Evolutionary conservation across 441 rosid genomes (phyloP), one percentile per base, ranked within the genome.

Genomic region (Eutrema salsugineum): DNA sequence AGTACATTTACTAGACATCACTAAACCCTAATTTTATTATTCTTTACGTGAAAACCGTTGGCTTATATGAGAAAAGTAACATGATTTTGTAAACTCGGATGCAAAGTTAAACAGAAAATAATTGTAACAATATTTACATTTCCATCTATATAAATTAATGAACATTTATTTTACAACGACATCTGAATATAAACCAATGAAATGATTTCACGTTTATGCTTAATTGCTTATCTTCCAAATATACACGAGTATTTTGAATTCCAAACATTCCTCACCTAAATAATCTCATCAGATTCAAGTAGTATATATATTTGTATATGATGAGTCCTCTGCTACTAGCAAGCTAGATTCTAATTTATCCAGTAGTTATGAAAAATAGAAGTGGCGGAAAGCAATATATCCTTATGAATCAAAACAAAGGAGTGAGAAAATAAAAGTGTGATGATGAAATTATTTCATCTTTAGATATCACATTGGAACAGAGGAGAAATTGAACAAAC

Each of bases 391-490:
- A 75, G 59, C 66, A 68, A 63, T 69, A 62, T 75, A 63, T 62
- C 47, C 60, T 47, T 64, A 64, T n/a, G 59, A 65, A 64, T 57
- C 49, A 33, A 69, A 75, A 62, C 40, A 63, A 64, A 77, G 36
- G 44, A 71, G 63, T 24, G 49, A 33, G 54, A 33, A 27, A 48
- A 35, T 46, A 15, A 67, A 43, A 63, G 67, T 35, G 68, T 65
- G 53, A 66, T 50, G 69, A 77, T 77, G 54, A 77, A n/a, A n/a
- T 60, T 38, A 54, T 59, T 59, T 43, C 28, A 71, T 77, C 64
- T 59, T 46, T 65, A 59, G 67, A 63, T 33, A 70, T 65, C 77
- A 77, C 77, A 77, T 77, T 69, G 53, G 71, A 57, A 56, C 46
- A 70, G 64, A 50, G 36, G 73, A 20, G 59, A 71, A 71, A 58